Base-by-base conservation (phyloP, 345 rosid genomes). In the Aegle marmelos region DNA sequence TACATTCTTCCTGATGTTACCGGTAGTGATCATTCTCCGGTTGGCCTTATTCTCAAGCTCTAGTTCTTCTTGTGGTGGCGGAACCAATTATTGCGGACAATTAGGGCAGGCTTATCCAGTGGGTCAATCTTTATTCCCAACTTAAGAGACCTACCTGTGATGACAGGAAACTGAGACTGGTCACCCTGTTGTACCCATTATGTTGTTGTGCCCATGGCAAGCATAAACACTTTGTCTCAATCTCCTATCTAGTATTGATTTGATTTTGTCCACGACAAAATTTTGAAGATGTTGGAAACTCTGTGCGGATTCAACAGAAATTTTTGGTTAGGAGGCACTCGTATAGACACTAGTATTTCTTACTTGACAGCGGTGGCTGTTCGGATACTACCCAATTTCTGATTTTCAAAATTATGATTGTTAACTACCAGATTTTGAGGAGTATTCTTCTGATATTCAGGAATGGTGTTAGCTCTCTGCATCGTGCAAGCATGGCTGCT, bases 21-120 rank as follows among this genome's bases (percentile, higher is more conserved):
- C 4, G 99, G 97, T 56, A 94, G 99, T 81, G 99, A 94, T 87
- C 98, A 96, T 82, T 81, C 97, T 74, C 97, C 99, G 17, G 83
- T 96, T 75, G 94, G 98, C 84, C 93, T 94, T 58, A 57, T 87
- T 68, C 91, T 94, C 45, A 88, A 89, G 85, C 83, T 87, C 57
- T 92, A 91, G 89, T 70, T 84, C 70, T 61, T 75, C 53, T 41
- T 48, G 30, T 24, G 16, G 68, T 54, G 6, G 13, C n/a, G 17
- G 28, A 75, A 37, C 30, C 30, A 62, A 30, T 62, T 25, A 14
- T 79, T 78, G 22, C 63, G 58, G 71, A 73, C 27, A 63, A 5
- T 56, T 24, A 60, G 71, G 68, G 75, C 50, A 74, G 37, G 65
- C 63, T 25, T 17, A 76, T 56, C 62, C 31, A 68, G 72, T 4